Base-by-base conservation (phyloP, 2,329 filamentous ascomycete species). In the Diaporthe australafricana region DNA sequence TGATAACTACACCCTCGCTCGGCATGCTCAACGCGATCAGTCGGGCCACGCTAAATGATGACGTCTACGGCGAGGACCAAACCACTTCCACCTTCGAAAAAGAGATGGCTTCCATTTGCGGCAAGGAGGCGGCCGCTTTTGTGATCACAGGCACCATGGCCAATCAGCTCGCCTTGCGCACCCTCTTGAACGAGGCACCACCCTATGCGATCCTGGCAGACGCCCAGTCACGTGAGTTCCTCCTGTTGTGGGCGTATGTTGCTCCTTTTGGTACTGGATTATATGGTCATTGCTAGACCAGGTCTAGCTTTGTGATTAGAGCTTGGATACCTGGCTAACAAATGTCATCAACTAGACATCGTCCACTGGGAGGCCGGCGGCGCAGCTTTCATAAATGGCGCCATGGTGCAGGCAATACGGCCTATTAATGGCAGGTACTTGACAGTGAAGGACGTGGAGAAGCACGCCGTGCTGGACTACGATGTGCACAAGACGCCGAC, bases 121-220 rank as follows among this genome's bases (percentile, higher is more conserved):
- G 87, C 73, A 92, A 94, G 76, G 89, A 92, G 76, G 88, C 88
- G 47, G 91, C 87, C 0, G 83, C 95, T 1, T 89, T 95, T 72
- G 93, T 95, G 53, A 86, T 94, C 75, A 93, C 91, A 0, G 93
- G 93, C 5, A 95, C 93, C 1, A 95, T 95, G 93, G 93, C 92
- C 45, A 95, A 95, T 82, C 93, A 95, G 78, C 85, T 96, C 50
- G 89, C 91, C 1, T 85, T 95, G 47, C 91, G 93, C 40, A 87
- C 92, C 1, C 91, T 94, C 75, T 87, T 95, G 8, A 84, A 84
- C 1, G 90, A 91, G 62, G 55, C 55, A 42, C 93, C 93, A 7
- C 93, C 93, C 0, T 89, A 95, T 79, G 87, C 87, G 25, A 87
- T 96, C 25, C 84, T 95, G 12, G 91, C 91, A 76, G 93, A 95